Percentiles rank a stretch among this genome's conserved stretches.
These are phyloP conservation scores for Stephanodiscus minutulus DNA, from an alignment of 108 stramenopile species.

Conservation along the genomic window DNA sequence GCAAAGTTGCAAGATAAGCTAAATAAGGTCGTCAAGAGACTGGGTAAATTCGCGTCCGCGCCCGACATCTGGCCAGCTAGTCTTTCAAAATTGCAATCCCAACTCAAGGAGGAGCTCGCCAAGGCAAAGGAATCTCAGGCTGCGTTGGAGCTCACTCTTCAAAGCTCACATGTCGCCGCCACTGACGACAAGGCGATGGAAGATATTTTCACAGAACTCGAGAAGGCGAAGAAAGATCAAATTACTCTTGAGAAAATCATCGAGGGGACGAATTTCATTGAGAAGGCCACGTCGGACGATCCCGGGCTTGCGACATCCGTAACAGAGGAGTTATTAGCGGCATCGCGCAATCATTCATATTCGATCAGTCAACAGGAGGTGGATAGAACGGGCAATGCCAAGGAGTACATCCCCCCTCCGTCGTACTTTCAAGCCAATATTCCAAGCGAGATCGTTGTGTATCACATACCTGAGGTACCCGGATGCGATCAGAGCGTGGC, in stretches of 20 bases:
- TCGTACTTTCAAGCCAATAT: constrained; percentile 26
- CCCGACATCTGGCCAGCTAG: neutral
- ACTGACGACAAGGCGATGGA: neutral
- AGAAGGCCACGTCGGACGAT: constrained; percentile 15
- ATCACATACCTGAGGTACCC: constrained; percentile 23
- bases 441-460: constrained; percentile 28
- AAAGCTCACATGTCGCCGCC: neutral
- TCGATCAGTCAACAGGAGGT: constrained; percentile 50
- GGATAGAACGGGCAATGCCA: constrained; percentile 27
- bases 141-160: constrained; percentile 15
- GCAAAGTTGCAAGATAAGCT: constrained; percentile 10
- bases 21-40: neutral
- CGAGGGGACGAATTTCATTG: constrained; percentile 25
- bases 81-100: constrained; percentile 21
- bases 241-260: constrained; percentile 22
- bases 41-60: neutral
- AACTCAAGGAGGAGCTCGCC: constrained; percentile 26
- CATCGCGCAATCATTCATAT: constrained; percentile 20
- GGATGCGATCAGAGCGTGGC: constrained; percentile 16
- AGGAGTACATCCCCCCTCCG: constrained; percentile 52
- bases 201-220: constrained; percentile 17
- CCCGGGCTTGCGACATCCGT: neutral
- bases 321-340: constrained; percentile 4
- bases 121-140: constrained; percentile 35
- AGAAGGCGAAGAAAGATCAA: constrained; percentile 18